phyloP scores from a whole-genome alignment of 176 grass and related monocot species.

The Secale cereale region DNA sequence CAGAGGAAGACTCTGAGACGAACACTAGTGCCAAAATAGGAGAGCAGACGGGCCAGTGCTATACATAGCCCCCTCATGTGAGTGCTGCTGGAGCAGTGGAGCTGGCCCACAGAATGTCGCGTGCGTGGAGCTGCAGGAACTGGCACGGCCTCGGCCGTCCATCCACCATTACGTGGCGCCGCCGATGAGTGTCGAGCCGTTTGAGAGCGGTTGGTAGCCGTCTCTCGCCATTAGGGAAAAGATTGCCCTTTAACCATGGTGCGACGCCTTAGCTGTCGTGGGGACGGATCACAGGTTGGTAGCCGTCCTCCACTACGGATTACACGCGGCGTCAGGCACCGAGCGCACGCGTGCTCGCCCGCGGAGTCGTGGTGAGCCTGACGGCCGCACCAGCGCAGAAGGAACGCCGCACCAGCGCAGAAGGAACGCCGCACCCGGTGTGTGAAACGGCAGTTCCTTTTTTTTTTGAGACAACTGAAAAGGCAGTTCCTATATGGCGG shows the following conservation, averaged over 20 bases:
- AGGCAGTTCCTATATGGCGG: no score
- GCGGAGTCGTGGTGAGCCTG: neutral
- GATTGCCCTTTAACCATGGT: neutral
- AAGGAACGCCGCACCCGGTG: no score
- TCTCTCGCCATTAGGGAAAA: neutral
- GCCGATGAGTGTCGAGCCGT: neutral
- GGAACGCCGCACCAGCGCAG: no score
- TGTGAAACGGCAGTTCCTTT: no score
- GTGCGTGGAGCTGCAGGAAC: neutral
- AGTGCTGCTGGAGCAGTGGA: no score
- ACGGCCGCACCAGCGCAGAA: neutral
- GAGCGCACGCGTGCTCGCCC: neutral
- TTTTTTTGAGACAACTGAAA: no score
- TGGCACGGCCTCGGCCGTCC: neutral
- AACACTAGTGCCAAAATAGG: neutral
- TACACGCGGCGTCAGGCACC: neutral
- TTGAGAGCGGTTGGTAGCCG: neutral
- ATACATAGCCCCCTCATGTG: neutral
- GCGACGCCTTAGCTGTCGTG: neutral
- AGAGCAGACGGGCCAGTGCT: neutral
- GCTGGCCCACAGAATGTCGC: constrained; percentile 3
- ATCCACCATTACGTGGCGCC: neutral
- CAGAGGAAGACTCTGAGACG: neutral
- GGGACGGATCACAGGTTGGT: neutral
- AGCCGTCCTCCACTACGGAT: neutral